These are phyloP conservation scores for Fusarium ambrosium DNA, from an alignment of 2,329 filamentous ascomycete genomes.

Conservation along the genomic window DNA sequence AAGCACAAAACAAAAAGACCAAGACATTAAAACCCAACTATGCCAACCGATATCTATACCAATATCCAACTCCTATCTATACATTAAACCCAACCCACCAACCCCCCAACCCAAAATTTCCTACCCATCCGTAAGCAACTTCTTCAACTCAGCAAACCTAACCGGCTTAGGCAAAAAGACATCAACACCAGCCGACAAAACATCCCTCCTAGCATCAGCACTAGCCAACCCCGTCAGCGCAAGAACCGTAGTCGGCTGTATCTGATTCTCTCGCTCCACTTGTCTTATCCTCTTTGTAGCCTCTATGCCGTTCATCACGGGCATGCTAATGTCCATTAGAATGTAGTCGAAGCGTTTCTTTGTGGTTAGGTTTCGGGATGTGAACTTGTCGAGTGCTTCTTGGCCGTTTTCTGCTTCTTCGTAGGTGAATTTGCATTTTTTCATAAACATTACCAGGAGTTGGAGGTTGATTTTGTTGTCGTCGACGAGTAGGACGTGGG, in stretches of 20 bases:
- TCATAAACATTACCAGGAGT: conserved; percentile 58
- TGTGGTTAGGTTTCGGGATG: conserved; percentile 38
- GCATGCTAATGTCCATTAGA: conserved; percentile 68
- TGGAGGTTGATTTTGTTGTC: conserved; percentile 60
- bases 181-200: conserved; percentile 63
- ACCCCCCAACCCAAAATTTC: neutral
- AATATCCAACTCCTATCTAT: neutral
- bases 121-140: conserved; percentile 35
- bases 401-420: conserved; percentile 61
- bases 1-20: neutral
- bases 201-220: conserved; percentile 62
- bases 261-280: conserved; percentile 58
- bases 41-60: neutral
- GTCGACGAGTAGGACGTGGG: conserved; percentile 55
- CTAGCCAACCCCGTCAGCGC: conserved; percentile 67
- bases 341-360: conserved; percentile 51
- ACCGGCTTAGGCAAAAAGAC: conserved; percentile 67
- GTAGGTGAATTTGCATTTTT: conserved; percentile 57
- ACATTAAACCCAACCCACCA: neutral
- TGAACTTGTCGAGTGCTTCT: conserved; percentile 61
- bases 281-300: conserved; percentile 63
- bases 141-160: conserved; percentile 57
- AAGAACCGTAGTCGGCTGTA: conserved; percentile 61
- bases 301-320: conserved; percentile 65
- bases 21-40: neutral